Evolutionary conservation across 805 yeast genomes (phyloP).

Genomic region (Starmerella riodocensis): DNA sequence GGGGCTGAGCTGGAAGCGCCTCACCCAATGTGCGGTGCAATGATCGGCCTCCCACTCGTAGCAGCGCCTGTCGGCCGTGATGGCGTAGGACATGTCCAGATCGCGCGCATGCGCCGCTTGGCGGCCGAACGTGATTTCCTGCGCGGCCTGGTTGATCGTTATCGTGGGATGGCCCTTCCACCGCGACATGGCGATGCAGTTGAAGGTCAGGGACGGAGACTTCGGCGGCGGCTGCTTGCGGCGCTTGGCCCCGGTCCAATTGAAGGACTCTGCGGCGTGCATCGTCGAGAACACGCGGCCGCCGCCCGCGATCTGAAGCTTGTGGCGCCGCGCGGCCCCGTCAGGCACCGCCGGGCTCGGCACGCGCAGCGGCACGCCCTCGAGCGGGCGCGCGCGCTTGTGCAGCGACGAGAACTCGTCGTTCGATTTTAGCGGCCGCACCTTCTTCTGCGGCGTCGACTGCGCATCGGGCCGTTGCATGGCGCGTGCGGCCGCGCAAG

Average conservation of each 20-base stretch:
- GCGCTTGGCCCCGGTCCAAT: too few species aligned
- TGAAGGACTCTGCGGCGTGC: not conserved
- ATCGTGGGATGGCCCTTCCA: too few species aligned
- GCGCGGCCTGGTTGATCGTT: too few species aligned
- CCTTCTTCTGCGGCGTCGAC: not conserved
- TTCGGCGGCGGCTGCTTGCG: not conserved
- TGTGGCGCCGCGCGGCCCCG: not conserved
- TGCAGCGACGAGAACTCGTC: constrained; percentile 1
- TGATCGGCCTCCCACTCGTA: too few species aligned
- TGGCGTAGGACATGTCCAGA: too few species aligned
- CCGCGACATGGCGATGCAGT: too few species aligned
- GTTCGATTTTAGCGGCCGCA: not conserved
- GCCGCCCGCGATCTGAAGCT: not conserved
- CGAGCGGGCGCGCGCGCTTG: not conserved
- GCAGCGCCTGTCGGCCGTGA: not conserved
- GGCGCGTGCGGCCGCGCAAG: too few species aligned
- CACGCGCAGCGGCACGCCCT: not conserved
- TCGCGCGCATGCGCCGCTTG: too few species aligned
- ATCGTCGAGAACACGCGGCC: not conserved
- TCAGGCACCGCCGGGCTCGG: not conserved
- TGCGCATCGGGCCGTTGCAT: not conserved
- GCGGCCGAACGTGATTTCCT: too few species aligned
- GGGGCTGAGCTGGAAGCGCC: too few species aligned
- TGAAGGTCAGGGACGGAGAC: too few species aligned
- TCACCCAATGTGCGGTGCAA: too few species aligned